Evolutionary conservation across 2,329 filamentous ascomycete species (phyloP).

Genomic region (Scytalidium lignicola): DNA sequence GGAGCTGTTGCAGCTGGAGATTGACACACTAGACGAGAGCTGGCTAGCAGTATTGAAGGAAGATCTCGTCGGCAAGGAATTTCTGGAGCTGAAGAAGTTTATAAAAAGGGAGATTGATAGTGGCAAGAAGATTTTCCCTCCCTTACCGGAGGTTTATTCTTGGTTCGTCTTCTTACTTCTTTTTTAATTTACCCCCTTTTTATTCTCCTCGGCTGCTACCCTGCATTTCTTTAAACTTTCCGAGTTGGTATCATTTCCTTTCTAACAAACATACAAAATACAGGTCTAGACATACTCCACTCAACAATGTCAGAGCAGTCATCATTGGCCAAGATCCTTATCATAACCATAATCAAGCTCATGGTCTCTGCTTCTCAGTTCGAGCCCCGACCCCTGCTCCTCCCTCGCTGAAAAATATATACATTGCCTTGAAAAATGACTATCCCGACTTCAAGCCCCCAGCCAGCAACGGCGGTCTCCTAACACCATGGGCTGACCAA

Average conservation of each 20-base stretch:
- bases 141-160: slow-evolving; percentile 83
- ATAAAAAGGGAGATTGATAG: slow-evolving; percentile 69
- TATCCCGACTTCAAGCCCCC: slow-evolving; percentile 76
- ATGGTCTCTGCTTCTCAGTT: slow-evolving; percentile 93
- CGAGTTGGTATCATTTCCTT: too few relatives aligned
- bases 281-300: slow-evolving; percentile 91
- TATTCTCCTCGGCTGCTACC: slow-evolving; percentile 5
- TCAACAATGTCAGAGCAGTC: slow-evolving; percentile 83
- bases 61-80: slow-evolving; percentile 72
- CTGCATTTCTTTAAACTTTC: too few relatives aligned
- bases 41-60: slow-evolving; percentile 89
- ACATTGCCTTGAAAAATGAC: slow-evolving; percentile 79
- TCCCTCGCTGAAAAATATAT: slow-evolving; percentile 91
- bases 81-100: slow-evolving; percentile 84
- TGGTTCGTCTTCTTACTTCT: slow-evolving; percentile 55
- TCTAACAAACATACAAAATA: too few relatives aligned
- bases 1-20: slow-evolving; percentile 78
- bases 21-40: slow-evolving; percentile 84
- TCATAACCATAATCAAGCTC: slow-evolving; percentile 91
- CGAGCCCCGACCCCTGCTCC: slow-evolving; percentile 83
- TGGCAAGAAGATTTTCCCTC: slow-evolving; percentile 80
- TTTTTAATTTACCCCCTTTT: neutral
- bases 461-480: slow-evolving; percentile 70
- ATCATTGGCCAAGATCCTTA: slow-evolving; percentile 97
- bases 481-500: slow-evolving; percentile 90